Evolutionary conservation across 2,329 filamentous ascomycete species (phyloP), one percentile per base, ranked within the genome.

Genomic region (Arthrobotrys pseudoclavata): DNA sequence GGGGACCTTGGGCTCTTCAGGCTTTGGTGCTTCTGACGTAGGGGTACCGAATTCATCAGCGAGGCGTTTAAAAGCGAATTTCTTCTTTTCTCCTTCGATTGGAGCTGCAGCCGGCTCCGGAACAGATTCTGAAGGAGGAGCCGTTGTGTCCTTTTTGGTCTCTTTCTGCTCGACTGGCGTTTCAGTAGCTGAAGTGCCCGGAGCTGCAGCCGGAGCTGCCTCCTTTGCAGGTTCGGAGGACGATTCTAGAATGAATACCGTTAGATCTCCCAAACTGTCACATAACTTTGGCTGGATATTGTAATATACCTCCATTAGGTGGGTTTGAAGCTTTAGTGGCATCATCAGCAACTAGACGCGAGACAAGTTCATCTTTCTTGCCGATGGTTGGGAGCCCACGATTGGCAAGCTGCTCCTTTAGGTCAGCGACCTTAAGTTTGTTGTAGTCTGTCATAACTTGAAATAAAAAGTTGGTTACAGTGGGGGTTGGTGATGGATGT

Each of bases 301-400:
- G 31, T n/a, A 26, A 26, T 10, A 53, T 76, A 76, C 66, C 66
- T 70, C 66, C 72, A 70, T 67, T 76, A 5, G 63, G 31, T 34
- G 57, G 31, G 15, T 52, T 66, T 34, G 48, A 60, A 48, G 71
- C 71, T 48, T 70, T 76, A n/a, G 66, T 22, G 9, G 50, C 52
- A 42, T 79, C 77, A 50, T 71, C 62, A 61, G 71, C 63, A 29
- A 53, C 61, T 57, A 95, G 87, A 80, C 92, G 91, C 81, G 91
- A 90, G 81, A 95, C 90, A 80, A 95, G 86, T 80, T 95, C 92
- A 69, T 92, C 91, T 84, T 96, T 96, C 87, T 94, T 94, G 80
- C 92, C 92, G 0, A 88, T 89, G 80, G 90, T 88, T 5, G 90
- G 86, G 45, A 96, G 88, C 79, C 89, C 87, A 83, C 91, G 91